Conservation (phyloP, 2,329 filamentous ascomycete genomes). For the Ascochyta koolunga region DNA sequence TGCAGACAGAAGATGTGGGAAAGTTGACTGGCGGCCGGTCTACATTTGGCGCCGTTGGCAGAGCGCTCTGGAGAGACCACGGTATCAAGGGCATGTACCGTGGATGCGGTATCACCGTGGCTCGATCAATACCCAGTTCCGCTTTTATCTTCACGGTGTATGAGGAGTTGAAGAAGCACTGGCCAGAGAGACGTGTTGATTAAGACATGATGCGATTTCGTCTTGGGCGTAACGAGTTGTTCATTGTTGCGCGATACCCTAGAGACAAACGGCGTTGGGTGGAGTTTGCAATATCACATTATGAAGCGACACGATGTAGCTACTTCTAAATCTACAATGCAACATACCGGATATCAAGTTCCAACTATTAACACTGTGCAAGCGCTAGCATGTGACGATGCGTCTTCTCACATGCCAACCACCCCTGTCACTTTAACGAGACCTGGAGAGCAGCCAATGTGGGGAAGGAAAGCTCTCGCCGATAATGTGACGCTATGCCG, state of each 20-base stretch:
- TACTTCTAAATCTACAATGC: neutral
- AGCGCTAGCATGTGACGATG: conserved; percentile 25
- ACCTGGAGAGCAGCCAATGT: conserved; percentile 27
- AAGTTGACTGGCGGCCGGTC: conserved; percentile 59
- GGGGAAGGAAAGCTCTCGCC: conserved; percentile 42
- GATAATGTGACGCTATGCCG: conserved; percentile 44
- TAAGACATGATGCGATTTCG: neutral
- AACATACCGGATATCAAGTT: neutral
- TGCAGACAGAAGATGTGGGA: conserved; percentile 84
- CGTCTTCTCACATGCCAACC: conserved; percentile 35
- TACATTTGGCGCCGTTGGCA: conserved; percentile 75
- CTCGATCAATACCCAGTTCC: conserved; percentile 89
- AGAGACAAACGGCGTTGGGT: conserved; percentile 11
- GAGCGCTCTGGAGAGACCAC: conserved; percentile 77
- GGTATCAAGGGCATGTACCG: conserved; percentile 87
- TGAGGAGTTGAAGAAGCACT: conserved; percentile 73
- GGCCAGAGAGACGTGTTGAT: conserved; percentile 29
- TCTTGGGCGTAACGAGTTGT: conserved; percentile 6
- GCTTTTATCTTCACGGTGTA: conserved; percentile 98
- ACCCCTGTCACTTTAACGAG: conserved; percentile 26
- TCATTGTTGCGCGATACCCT: conserved; percentile 13
- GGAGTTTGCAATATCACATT: conserved; percentile 16
- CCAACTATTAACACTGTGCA: neutral
- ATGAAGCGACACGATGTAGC: conserved; percentile 1
- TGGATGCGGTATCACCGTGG: conserved; percentile 91